Conservation (phyloP, 495 filamentous ascomycete genomes). For the Daldinia childiae region DNA sequence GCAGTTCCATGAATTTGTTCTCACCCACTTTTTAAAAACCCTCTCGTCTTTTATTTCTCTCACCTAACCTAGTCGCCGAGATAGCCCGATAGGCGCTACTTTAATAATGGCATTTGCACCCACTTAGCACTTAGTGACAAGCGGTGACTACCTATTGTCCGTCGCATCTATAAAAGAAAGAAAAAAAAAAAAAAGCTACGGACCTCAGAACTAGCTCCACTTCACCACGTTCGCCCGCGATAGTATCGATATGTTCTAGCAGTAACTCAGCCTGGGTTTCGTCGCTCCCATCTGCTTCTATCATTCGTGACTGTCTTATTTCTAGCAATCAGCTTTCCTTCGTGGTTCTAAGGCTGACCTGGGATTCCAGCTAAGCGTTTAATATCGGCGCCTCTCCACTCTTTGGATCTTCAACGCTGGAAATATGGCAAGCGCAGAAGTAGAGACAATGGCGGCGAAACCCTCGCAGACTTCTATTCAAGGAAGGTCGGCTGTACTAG, state of each 20-base stretch:
- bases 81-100: conserved; percentile 22
- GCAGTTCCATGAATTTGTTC: conserved; percentile 30
- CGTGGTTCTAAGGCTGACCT: conserved; percentile 21
- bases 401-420: conserved; percentile 14
- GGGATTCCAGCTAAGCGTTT: conserved; percentile 10
- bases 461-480: conserved; percentile 27
- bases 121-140: conserved; percentile 41
- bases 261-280: conserved; percentile 29
- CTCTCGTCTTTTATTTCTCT: conserved; percentile 12
- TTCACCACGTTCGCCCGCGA: conserved; percentile 23
- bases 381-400: background rate
- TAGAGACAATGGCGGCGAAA: conserved; percentile 41
- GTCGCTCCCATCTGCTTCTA: conserved; percentile 40
- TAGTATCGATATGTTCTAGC: conserved; percentile 45
- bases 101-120: conserved; percentile 37
- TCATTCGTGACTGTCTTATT: conserved; percentile 40
- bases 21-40: conserved; percentile 7
- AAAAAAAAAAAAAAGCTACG: conserved; percentile 27
- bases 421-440: conserved; percentile 31
- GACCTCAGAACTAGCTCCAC: conserved; percentile 31
- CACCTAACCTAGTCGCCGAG: conserved; percentile 20
- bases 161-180: conserved; percentile 25
- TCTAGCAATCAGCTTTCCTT: conserved; percentile 16
- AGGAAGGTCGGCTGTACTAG: conserved; percentile 63
- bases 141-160: conserved; percentile 30